Evolutionary conservation across 345 rosid species (phyloP).

Genomic region (Rubroshorea leprosula): DNA sequence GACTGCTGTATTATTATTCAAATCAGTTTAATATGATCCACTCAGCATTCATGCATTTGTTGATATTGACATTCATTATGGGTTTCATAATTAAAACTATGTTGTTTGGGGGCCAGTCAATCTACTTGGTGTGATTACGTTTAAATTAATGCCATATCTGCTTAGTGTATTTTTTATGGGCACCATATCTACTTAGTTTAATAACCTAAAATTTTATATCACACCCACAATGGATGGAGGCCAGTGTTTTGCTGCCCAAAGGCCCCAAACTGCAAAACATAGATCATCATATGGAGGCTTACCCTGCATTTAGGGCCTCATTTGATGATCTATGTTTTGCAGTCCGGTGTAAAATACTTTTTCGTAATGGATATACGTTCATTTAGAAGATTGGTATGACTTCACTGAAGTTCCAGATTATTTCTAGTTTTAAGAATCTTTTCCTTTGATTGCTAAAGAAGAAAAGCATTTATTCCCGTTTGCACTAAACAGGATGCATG

Average conservation of each 20-base stretch:
- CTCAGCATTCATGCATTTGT: constrained; percentile 11
- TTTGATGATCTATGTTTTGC: too few species aligned
- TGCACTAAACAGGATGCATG: constrained; percentile 11
- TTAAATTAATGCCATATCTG: too few species aligned
- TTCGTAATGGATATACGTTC: background rate
- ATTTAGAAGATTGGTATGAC: constrained; percentile 22
- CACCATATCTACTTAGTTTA: background rate
- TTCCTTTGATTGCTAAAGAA: constrained; percentile 63
- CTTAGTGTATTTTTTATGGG: too few species aligned
- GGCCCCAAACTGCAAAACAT: too few species aligned
- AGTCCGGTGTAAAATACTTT: too few species aligned
- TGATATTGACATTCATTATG: background rate
- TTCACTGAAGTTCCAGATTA: constrained; percentile 25
- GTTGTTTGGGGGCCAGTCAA: background rate
- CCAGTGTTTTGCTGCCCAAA: too few species aligned
- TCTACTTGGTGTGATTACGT: background rate
- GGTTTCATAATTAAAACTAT: background rate
- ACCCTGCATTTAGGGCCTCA: too few species aligned
- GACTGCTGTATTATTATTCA: background rate
- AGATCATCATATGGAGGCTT: too few species aligned
- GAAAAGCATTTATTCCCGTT: constrained; percentile 74
- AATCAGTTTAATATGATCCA: background rate
- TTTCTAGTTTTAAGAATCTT: constrained; percentile 29
- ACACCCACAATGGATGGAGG: too few species aligned
- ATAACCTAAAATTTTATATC: too few species aligned